Evolutionary conservation across 116 monocot species (phyloP).

Genomic region (Posidonia oceanica): DNA sequence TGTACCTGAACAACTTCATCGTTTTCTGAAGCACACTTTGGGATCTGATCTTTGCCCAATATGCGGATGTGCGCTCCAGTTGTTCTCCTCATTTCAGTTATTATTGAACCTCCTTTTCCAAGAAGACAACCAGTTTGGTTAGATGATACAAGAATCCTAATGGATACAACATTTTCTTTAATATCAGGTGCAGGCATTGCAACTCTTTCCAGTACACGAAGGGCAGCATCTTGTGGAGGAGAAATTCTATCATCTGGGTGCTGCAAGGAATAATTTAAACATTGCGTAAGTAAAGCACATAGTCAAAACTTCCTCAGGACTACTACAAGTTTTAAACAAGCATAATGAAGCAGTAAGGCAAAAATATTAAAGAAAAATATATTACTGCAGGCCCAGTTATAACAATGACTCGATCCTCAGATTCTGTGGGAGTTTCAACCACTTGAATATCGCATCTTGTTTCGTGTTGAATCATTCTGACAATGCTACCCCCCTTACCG

Average conservation of each 20-base stretch:
- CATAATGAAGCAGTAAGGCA: not conserved
- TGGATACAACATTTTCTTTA: conserved; percentile 28
- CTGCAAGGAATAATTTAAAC: conserved; percentile 20
- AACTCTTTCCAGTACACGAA: conserved; percentile 63
- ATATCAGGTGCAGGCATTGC: conserved; percentile 30
- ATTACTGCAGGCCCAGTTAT: conserved; percentile 83
- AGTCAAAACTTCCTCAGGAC: not conserved
- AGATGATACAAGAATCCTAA: conserved; percentile 50
- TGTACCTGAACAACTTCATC: conserved; percentile 75
- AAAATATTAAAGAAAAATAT: not conserved
- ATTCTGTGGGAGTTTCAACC: conserved; percentile 45
- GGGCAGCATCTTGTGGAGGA: conserved; percentile 68
- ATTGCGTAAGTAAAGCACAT: not conserved
- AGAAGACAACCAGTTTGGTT: conserved; percentile 84
- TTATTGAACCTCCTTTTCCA: conserved; percentile 81
- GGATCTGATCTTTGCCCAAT: conserved; percentile 52
- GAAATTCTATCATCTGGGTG: conserved; percentile 69
- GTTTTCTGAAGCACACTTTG: conserved; percentile 47
- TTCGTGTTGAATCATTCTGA: conserved; percentile 70
- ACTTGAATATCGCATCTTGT: conserved; percentile 82
- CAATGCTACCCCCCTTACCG: conserved; percentile 72
- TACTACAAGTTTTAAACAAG: not conserved
- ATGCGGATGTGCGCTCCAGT: conserved; percentile 78
- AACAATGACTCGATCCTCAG: conserved; percentile 63
- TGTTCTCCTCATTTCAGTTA: conserved; percentile 88